phyloP scores from a whole-genome alignment of 345 rosid species.

The Brassica juncea region DNA sequence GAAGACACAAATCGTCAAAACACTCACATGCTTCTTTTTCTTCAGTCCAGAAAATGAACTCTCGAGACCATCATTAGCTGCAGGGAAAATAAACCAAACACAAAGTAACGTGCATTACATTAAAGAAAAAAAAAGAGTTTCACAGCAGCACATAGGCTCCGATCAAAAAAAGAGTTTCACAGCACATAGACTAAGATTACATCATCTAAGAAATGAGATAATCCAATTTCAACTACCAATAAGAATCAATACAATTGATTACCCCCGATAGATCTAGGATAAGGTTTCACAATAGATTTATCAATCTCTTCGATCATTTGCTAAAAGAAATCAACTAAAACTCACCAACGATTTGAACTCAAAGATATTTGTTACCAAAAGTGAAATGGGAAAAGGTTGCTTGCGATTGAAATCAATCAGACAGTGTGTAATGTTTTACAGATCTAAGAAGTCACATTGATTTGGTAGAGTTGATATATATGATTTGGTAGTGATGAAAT shows the following conservation, averaged over 20 bases:
- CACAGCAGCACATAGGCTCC: neutral
- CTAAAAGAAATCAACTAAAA: neutral
- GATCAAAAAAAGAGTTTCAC: too few relatives aligned
- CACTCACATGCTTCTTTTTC: slow-evolving; percentile 65
- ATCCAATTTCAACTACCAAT: neutral
- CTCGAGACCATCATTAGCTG: slow-evolving; percentile 76
- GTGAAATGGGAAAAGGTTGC: neutral
- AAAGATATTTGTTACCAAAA: neutral
- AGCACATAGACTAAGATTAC: too few relatives aligned
- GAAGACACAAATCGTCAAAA: neutral
- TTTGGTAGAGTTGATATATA: too few relatives aligned
- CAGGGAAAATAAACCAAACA: slow-evolving; percentile 21
- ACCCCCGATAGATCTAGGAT: neutral
- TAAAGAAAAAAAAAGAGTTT: neutral
- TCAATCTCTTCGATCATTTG: neutral
- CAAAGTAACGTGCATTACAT: neutral
- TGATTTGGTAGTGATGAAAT: too few relatives aligned
- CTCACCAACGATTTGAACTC: slow-evolving; percentile 3
- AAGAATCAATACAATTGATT: neutral
- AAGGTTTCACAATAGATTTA: neutral
- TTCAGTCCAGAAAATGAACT: slow-evolving; percentile 75
- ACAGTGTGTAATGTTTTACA: too few relatives aligned
- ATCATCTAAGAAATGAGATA: too few relatives aligned
- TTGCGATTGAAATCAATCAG: neutral
- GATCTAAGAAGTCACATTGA: too few relatives aligned